phyloP scores from a whole-genome alignment of 2,329 filamentous ascomycete species.

The Colletotrichum tropicale region DNA sequence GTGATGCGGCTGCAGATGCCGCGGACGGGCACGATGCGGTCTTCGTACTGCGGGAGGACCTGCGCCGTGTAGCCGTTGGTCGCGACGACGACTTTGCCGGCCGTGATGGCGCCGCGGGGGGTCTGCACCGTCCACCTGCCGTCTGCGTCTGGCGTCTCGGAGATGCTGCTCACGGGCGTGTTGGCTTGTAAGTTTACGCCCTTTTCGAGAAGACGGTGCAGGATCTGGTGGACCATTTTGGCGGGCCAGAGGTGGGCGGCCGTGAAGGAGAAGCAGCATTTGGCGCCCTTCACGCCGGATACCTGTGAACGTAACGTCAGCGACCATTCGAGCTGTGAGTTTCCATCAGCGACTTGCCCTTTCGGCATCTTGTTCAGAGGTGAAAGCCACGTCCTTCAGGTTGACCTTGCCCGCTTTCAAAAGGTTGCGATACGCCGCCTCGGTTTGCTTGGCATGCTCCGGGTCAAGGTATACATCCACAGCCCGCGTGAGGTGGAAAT shows the following conservation, averaged over 20 bases:
- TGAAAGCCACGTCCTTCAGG: conserved; percentile 31
- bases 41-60: conserved; percentile 24
- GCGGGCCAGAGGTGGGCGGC: conserved; percentile 24
- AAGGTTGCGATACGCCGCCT: conserved; percentile 30
- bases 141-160: neutral
- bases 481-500: conserved; percentile 45
- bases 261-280: conserved; percentile 41
- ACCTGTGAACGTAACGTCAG: conserved; percentile 35
- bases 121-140: conserved; percentile 20
- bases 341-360: conserved; percentile 27
- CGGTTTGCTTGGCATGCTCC: conserved; percentile 11
- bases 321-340: conserved; percentile 24
- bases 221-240: conserved; percentile 26
- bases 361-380: conserved; percentile 29
- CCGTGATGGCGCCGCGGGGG: conserved; percentile 22
- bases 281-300: conserved; percentile 46
- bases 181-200: conserved; percentile 30
- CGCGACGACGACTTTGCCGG: conserved; percentile 25
- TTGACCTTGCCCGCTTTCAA: conserved; percentile 30
- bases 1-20: conserved; percentile 33
- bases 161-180: conserved; percentile 1
- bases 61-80: conserved; percentile 32
- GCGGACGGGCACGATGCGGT: conserved; percentile 25
- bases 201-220: conserved; percentile 26
- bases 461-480: conserved; percentile 40